These are phyloP conservation scores for Pseudozyma tsukubaensis DNA, from an alignment of 1,284 basidiomycete genomes.

Conservation along the genomic window DNA sequence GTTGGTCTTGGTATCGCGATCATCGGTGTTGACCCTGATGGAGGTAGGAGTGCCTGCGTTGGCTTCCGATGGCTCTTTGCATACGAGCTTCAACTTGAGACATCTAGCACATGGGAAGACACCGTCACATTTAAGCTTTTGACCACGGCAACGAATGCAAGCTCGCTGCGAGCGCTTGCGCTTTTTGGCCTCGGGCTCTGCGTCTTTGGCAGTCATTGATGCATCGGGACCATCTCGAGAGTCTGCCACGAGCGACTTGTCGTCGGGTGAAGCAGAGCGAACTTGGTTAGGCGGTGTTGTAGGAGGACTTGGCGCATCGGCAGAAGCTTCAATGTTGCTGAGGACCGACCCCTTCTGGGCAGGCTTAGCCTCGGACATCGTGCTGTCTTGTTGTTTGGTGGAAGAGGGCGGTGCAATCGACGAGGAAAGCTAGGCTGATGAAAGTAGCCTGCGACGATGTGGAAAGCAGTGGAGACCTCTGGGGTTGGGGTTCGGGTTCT, in stretches of 20 bases:
- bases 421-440: not conserved
- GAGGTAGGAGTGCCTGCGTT: constrained; percentile 27
- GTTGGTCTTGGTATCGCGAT: constrained; percentile 24
- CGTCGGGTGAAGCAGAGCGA: constrained; percentile 24
- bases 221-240: constrained; percentile 16
- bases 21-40: constrained; percentile 25
- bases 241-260: constrained; percentile 24
- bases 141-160: constrained; percentile 47
- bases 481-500: too few relatives aligned
- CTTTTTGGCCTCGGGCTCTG: constrained; percentile 45
- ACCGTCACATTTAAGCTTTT: constrained; percentile 53
- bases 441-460: not conserved
- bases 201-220: constrained; percentile 19
- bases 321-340: constrained; percentile 34
- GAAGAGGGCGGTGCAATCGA: too few relatives aligned
- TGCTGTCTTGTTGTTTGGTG: not conserved
- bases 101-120: constrained; percentile 49
- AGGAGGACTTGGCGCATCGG: constrained; percentile 20
- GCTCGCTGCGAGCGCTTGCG: constrained; percentile 50
- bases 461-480: too few relatives aligned
- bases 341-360: constrained; percentile 38
- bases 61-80: constrained; percentile 46
- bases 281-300: constrained; percentile 15
- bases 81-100: constrained; percentile 47
- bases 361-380: constrained; percentile 28